Percentiles rank a stretch among this genome's conserved stretches.
Conservation (phyloP, 1,284 basidiomycete species). For the Sanghuangporus sanghuang region DNA sequence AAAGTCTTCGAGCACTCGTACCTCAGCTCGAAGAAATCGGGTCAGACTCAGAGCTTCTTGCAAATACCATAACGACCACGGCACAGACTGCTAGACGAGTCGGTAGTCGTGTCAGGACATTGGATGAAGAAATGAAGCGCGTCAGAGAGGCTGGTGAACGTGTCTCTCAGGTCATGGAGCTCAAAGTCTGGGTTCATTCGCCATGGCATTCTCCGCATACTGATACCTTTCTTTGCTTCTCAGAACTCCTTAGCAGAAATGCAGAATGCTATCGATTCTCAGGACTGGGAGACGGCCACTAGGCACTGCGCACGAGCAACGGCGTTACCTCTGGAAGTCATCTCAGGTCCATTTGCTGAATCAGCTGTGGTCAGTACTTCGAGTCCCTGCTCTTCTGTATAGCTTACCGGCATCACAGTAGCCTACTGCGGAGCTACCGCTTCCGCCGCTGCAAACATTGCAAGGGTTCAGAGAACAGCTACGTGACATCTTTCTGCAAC, state of each 20-base stretch:
- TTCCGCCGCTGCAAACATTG: conserved; percentile 82
- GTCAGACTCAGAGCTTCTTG: conserved; percentile 55
- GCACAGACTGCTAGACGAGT: conserved; percentile 86
- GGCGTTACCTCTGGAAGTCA: conserved; percentile 73
- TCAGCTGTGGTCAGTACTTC: conserved; percentile 69
- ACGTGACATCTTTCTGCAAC: conserved; percentile 69
- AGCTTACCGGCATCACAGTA: conserved; percentile 29
- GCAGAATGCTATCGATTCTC: conserved; percentile 71
- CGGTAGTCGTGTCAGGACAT: conserved; percentile 77
- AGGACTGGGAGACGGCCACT: conserved; percentile 95
- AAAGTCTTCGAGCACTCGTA: conserved; percentile 57
- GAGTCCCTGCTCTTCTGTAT: neutral
- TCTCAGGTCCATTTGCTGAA: conserved; percentile 83
- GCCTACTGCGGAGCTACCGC: conserved; percentile 87
- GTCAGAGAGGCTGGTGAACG: conserved; percentile 83
- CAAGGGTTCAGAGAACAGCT: conserved; percentile 71
- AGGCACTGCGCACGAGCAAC: conserved; percentile 88
- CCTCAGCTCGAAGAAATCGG: conserved; percentile 61
- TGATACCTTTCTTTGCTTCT: neutral
- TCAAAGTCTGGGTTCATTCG: conserved; percentile 55
- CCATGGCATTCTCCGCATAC: neutral
- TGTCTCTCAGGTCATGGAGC: conserved; percentile 82
- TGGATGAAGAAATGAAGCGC: conserved; percentile 89
- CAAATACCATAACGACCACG: conserved; percentile 57
- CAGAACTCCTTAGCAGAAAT: conserved; percentile 79